These are phyloP conservation scores for Rhizopogon roseolus DNA, from an alignment of 768 basidiomycete species.

Conservation along the genomic window DNA sequence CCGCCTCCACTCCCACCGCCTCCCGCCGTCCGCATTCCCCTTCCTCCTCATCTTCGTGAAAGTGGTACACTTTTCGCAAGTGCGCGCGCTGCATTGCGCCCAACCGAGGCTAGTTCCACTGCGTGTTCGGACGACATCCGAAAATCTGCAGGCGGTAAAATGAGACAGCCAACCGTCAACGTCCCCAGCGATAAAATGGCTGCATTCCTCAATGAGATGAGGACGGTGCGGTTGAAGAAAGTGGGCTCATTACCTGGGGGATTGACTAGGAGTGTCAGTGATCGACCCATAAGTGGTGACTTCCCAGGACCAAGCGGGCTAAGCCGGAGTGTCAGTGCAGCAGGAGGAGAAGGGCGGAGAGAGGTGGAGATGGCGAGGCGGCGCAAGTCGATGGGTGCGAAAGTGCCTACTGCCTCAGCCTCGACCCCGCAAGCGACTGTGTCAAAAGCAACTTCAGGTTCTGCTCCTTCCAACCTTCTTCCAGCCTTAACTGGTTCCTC, in stretches of 20 bases:
- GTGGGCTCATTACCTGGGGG: slow-evolving; percentile 34
- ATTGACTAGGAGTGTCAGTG: slow-evolving; percentile 25
- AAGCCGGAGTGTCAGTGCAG: slow-evolving; percentile 1
- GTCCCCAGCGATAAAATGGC: slow-evolving; percentile 80
- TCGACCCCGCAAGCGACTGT: not conserved
- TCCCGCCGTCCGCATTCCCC: slow-evolving; percentile 25
- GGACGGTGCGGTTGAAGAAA: slow-evolving; percentile 64
- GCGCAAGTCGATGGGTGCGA: slow-evolving; percentile 28
- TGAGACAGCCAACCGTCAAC: slow-evolving; percentile 66
- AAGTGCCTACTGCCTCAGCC: slow-evolving; percentile 10
- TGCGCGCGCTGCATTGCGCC: slow-evolving; percentile 66
- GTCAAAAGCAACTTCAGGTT: not conserved
- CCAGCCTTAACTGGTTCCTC: not conserved
- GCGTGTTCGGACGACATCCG: slow-evolving; percentile 48
- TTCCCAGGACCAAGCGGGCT: not conserved
- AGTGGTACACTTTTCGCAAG: slow-evolving; percentile 40
- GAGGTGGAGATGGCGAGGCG: slow-evolving; percentile 13
- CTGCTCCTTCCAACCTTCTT: not conserved
- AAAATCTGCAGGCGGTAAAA: slow-evolving; percentile 10
- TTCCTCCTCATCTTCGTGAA: not conserved
- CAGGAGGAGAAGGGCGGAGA: not conserved
- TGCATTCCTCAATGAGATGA: slow-evolving; percentile 76
- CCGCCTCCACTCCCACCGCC: slow-evolving; percentile 31
- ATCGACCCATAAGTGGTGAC: not conserved
- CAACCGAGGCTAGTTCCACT: slow-evolving; percentile 33